A percentile compares a stretch with the other conserved stretches of the same genome.
These are phyloP conservation scores for Lojkania enalia DNA, from an alignment of 2,329 filamentous ascomycete genomes.

Conservation along the genomic window DNA sequence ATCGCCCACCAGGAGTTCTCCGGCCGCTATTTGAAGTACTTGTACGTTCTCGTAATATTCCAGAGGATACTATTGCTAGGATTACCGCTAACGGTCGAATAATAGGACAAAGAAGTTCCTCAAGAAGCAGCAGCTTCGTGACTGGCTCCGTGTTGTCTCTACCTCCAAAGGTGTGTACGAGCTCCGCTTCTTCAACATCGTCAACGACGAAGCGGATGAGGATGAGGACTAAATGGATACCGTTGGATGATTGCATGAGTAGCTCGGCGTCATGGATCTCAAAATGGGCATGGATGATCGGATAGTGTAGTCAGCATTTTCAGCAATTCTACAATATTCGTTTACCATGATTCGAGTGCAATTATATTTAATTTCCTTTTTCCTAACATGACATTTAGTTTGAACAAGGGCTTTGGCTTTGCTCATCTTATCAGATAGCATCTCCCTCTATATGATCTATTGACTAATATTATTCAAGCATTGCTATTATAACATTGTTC, in stretches of 20 bases:
- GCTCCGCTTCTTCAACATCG: conserved; percentile 99
- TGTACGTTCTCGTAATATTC: conserved; percentile 63
- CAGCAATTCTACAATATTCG: too few relatives aligned
- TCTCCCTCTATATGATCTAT: too few relatives aligned
- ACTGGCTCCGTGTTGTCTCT: conserved; percentile 99
- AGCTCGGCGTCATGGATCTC: not conserved
- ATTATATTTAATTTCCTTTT: too few relatives aligned
- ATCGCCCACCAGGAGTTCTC: conserved; percentile 97
- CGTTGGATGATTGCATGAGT: conserved; percentile 1
- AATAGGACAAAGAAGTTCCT: conserved; percentile 99
- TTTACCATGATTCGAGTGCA: too few relatives aligned
- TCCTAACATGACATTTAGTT: too few relatives aligned
- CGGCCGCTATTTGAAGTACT: conserved; percentile 99
- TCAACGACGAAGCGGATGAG: conserved; percentile 96
- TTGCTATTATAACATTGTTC: too few relatives aligned
- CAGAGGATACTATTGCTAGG: not conserved
- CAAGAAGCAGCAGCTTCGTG: conserved; percentile 99
- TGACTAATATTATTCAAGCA: too few relatives aligned
- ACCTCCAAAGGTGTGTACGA: conserved; percentile 98
- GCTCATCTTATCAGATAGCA: too few relatives aligned
- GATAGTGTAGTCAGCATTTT: too few relatives aligned
- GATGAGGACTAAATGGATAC: conserved; percentile 83
- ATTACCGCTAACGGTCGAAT: conserved; percentile 17
- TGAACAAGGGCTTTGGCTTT: too few relatives aligned
- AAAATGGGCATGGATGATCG: conserved; percentile 1